Percentiles rank a stretch among this genome's conserved stretches.
Conservation (phyloP, 805 yeast species). For the Yarrowia sp. region DNA sequence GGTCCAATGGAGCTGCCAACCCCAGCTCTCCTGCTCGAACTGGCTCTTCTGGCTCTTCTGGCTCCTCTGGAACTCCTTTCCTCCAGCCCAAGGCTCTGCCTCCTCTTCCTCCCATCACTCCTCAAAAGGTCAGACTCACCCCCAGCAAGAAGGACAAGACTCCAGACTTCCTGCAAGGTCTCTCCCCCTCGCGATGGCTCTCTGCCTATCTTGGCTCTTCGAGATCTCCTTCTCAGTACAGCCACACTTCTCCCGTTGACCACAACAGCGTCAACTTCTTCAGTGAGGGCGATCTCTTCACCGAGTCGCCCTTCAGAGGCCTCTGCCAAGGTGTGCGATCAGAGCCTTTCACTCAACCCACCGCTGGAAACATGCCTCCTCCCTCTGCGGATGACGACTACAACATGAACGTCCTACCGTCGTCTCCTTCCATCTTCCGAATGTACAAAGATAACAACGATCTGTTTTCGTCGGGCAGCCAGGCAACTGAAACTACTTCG, state of each 20-base stretch:
- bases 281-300: slow-evolving; percentile 32
- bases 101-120: slow-evolving; percentile 31
- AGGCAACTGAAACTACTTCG: slow-evolving; percentile 25
- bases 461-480: slow-evolving; percentile 32
- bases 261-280: slow-evolving; percentile 23
- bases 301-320: slow-evolving; percentile 25
- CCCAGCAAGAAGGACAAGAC: slow-evolving; percentile 34
- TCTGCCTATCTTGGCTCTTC: slow-evolving; percentile 29
- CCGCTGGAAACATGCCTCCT: slow-evolving; percentile 18
- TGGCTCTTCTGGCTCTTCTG: slow-evolving; percentile 1
- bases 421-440: slow-evolving; percentile 34
- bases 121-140: slow-evolving; percentile 24
- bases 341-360: slow-evolving; percentile 11
- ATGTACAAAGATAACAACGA: slow-evolving; percentile 35
- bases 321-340: slow-evolving; percentile 22
- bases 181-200: slow-evolving; percentile 33
- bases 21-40: slow-evolving; percentile 8
- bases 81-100: slow-evolving; percentile 32
- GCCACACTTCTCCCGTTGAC: slow-evolving; percentile 10
- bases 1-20: neutral
- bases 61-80: slow-evolving; percentile 8
- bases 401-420: slow-evolving; percentile 30
- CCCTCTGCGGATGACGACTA: slow-evolving; percentile 34
- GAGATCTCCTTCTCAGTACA: slow-evolving; percentile 11
- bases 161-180: slow-evolving; percentile 28